Percentiles rank a stretch among this genome's conserved stretches.
Evolutionary conservation across 768 basidiomycete genomes (phyloP).

Genomic region (Cyclocybe aegerita): DNA sequence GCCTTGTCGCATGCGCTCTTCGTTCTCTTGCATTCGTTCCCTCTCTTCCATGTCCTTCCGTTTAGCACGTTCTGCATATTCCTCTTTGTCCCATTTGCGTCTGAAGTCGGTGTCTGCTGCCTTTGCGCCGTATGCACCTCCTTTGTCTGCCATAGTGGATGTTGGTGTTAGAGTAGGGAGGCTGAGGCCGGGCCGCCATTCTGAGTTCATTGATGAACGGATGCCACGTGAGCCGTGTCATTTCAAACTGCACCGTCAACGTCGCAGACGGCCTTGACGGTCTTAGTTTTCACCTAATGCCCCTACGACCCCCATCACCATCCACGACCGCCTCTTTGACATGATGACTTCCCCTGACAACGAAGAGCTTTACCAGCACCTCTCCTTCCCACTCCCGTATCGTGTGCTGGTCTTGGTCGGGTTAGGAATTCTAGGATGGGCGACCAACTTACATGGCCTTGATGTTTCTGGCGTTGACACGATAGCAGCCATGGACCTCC

Average conservation of each 20-base stretch:
- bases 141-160: conserved; percentile 35
- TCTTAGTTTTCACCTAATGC: conserved; percentile 12
- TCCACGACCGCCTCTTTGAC: conserved; percentile 5
- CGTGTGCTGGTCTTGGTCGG: conserved; percentile 82
- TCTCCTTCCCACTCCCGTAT: conserved; percentile 85
- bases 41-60: conserved; percentile 79
- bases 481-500: conserved; percentile 66
- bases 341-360: conserved; percentile 18
- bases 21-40: conserved; percentile 84
- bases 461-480: conserved; percentile 74
- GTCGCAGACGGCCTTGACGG: background rate
- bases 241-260: background rate
- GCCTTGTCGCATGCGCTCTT: conserved; percentile 85
- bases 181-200: background rate
- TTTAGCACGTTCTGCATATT: conserved; percentile 81
- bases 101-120: conserved; percentile 74
- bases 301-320: conserved; percentile 8
- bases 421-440: conserved; percentile 87
- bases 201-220: background rate
- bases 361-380: conserved; percentile 47
- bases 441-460: conserved; percentile 88
- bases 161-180: background rate
- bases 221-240: conserved; percentile 6
- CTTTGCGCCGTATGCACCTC: conserved; percentile 40
- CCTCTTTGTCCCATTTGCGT: conserved; percentile 95